phyloP scores from a whole-genome alignment of 164 flowering plant species.

The Liquidambar formosana region DNA sequence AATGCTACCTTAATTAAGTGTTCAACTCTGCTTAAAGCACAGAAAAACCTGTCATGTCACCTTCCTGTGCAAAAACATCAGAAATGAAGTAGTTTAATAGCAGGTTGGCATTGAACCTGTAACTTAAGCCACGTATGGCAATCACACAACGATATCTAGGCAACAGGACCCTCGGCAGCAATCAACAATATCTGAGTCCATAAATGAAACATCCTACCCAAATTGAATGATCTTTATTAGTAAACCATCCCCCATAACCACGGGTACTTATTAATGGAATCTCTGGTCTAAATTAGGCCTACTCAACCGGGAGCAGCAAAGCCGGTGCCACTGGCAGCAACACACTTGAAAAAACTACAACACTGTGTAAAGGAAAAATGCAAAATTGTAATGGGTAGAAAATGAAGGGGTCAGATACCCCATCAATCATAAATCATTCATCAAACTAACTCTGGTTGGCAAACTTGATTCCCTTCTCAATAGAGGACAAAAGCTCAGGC shows the following conservation, averaged over 20 bases:
- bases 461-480: conserved; percentile 92
- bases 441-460: conserved; percentile 46
- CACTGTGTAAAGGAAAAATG: background rate
- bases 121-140: too few relatives aligned
- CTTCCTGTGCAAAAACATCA: too few relatives aligned
- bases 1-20: too few relatives aligned
- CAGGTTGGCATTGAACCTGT: too few relatives aligned
- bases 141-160: too few relatives aligned
- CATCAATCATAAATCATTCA: background rate
- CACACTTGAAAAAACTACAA: background rate
- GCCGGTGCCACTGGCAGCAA: conserved; percentile 17
- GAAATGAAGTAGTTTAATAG: too few relatives aligned
- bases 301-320: conserved; percentile 7
- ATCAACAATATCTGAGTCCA: too few relatives aligned
- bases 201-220: background rate
- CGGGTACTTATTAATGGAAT: conserved; percentile 12
- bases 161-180: background rate
- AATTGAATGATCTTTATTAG: background rate
- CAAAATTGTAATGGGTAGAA: conserved; percentile 8
- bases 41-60: too few relatives aligned
- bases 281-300: background rate
- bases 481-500: conserved; percentile 76
- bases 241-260: background rate
- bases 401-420: background rate
- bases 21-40: too few relatives aligned